Conservation (phyloP, 164 flowering plant species). For the Amborella trichopoda region DNA sequence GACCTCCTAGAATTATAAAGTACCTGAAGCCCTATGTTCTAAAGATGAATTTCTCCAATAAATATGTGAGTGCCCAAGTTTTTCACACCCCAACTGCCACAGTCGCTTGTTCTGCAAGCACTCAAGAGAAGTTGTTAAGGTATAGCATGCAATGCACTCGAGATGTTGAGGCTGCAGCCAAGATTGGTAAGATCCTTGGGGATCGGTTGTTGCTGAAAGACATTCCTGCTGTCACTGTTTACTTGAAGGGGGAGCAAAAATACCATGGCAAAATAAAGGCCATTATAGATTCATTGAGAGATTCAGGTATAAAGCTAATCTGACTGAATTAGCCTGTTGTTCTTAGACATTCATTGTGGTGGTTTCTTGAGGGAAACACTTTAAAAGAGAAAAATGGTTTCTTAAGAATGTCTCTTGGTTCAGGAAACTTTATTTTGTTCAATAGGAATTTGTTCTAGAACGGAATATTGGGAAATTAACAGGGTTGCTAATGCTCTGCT, state of each 20-base stretch:
- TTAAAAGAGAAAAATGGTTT: no score
- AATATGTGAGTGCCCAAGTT: constrained; percentile 73
- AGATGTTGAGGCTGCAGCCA: constrained; percentile 76
- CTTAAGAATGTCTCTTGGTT: no score
- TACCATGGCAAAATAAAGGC: constrained; percentile 91
- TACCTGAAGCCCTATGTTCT: constrained; percentile 76
- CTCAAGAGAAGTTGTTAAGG: constrained; percentile 65
- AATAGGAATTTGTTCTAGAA: no score
- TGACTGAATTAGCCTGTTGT: no score
- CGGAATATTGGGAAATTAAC: no score
- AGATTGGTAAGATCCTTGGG: constrained; percentile 65
- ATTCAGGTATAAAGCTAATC: constrained; percentile 55
- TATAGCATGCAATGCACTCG: constrained; percentile 39
- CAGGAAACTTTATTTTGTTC: no score
- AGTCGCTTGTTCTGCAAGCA: constrained; percentile 69
- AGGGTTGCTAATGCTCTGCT: no score
- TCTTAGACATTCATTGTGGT: no score
- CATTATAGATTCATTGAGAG: constrained; percentile 55
- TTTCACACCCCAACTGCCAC: constrained; percentile 76
- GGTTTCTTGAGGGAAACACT: no score
- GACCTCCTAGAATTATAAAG: constrained; percentile 38
- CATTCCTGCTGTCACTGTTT: constrained; percentile 66
- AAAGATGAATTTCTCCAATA: constrained; percentile 84
- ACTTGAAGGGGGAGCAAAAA: constrained; percentile 53
- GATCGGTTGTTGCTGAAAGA: constrained; percentile 50